Evolutionary conservation across 164 flowering plant genomes (phyloP).

Genomic region (Vitis rupestris): DNA sequence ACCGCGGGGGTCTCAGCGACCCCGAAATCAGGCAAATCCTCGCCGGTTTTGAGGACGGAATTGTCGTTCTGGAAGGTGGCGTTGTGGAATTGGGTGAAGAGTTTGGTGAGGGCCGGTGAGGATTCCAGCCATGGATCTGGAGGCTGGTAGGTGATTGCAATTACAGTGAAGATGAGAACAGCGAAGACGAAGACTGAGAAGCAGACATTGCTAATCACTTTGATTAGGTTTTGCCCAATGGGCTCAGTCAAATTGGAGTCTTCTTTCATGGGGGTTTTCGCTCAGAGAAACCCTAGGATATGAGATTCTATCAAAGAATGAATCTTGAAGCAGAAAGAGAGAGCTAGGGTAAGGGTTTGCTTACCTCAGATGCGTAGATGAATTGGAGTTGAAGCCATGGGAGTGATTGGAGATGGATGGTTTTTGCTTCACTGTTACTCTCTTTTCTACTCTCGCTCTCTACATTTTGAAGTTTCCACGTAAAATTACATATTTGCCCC

Average conservation of each 20-base stretch:
- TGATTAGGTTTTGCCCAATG: slow-evolving; percentile 72
- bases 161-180: slow-evolving; percentile 75
- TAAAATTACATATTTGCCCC: no score
- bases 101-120: slow-evolving; percentile 66
- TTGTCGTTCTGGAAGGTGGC: slow-evolving; percentile 74
- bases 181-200: slow-evolving; percentile 83
- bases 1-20: slow-evolving; percentile 29
- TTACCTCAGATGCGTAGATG: not conserved
- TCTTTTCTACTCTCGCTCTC: no score
- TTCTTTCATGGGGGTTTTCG: slow-evolving; percentile 48
- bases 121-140: slow-evolving; percentile 98
- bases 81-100: slow-evolving; percentile 61
- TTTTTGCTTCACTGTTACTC: no score
- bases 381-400: no score
- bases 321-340: not conserved
- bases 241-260: slow-evolving; percentile 48
- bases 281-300: no score
- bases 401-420: no score
- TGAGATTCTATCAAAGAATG: no score
- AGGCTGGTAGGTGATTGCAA: slow-evolving; percentile 92
- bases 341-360: not conserved
- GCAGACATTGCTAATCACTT: slow-evolving; percentile 80
- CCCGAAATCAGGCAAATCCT: slow-evolving; percentile 42
- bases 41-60: slow-evolving; percentile 78
- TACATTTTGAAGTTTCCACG: no score